Base-by-base conservation (phyloP, 2,329 filamentous ascomycete species). In the Lasiodiplodia theobromae region DNA sequence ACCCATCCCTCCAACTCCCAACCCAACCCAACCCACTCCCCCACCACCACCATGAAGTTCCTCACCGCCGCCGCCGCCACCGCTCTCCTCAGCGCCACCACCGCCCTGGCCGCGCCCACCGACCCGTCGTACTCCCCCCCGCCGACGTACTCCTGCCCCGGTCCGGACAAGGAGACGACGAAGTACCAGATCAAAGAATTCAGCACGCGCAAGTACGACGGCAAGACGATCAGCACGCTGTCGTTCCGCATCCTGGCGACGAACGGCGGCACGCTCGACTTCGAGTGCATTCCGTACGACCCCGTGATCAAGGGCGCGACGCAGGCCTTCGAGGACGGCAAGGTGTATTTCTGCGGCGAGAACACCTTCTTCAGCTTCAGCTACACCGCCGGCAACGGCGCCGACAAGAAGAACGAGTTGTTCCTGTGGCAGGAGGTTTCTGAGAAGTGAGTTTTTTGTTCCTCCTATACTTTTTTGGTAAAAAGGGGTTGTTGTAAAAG, bases 181-280 rank as follows among this genome's bases (percentile, higher is more conserved):
- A 68, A 49, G 38, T 65, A 21, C 62, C 21, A 58, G 21, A 54
- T 44, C 51, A 53, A 60, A 7, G 56, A 60, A 14, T 60, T 60
- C 56, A 60, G 37, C 8, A 47, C 38, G 3, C 56, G 56, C 47
- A 68, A 68, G 21, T 37, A 21, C 34, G 67, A 65, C 7, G 67
- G 67, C 23, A 65, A 56, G 58, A 44, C 8, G 31, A 34, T 68
- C 57, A 34, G 34, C 31, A 54, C 47, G 8, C n/a, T 68, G 16
- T 38, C 34, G 12, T 68, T 68, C 57, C 47, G 53, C 34, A 68
- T 68, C 38, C 28, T 47, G 4, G 57, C 57, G 3, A 68, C 67
- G 12, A 65, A 16, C 23, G 67, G 67, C 25, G 57, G 57, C 7
- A 38, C 47, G 3, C 34, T 68, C 23, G 53, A 68, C 56, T 68